Conservation (phyloP, 73 alveolate species). For the Paramecium sonneborni region DNA sequence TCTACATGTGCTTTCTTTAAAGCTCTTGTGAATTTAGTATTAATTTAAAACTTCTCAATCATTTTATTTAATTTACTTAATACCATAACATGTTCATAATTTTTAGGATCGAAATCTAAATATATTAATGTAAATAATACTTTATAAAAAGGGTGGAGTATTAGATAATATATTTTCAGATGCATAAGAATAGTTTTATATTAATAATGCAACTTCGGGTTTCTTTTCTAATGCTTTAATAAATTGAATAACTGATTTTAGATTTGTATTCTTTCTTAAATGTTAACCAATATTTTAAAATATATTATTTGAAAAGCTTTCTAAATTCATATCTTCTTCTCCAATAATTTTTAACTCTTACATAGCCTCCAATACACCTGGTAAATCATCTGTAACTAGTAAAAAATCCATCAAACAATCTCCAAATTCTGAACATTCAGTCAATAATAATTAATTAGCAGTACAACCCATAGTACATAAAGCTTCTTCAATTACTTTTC, state of each 20-base stretch:
- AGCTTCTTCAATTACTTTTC: conserved; percentile 48
- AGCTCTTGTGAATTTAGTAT: background rate
- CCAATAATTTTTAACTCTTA: background rate
- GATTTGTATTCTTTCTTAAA: background rate
- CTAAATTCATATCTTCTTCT: conserved; percentile 27
- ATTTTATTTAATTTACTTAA: background rate
- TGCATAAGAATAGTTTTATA: conserved; percentile 30
- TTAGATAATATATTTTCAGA: background rate
- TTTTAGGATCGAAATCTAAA: conserved; percentile 6
- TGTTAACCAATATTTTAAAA: conserved; percentile 40
- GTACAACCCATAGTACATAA: background rate
- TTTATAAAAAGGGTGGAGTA: conserved; percentile 4
- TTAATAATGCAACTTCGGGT: conserved; percentile 20
- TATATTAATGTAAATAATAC: background rate
- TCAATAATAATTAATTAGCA: conserved; percentile 16
- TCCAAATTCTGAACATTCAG: background rate
- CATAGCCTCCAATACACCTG: conserved; percentile 29
- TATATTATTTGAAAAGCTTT: background rate
- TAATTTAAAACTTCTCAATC: background rate
- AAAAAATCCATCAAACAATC: background rate
- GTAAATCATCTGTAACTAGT: background rate
- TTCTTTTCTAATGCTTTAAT: conserved; percentile 32
- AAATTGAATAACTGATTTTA: background rate
- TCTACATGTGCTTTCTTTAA: conserved; percentile 14
- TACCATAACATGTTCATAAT: conserved; percentile 17